Conservation (phyloP, 192 early-diverging fungal genomes). For the Podila clonocystis region DNA sequence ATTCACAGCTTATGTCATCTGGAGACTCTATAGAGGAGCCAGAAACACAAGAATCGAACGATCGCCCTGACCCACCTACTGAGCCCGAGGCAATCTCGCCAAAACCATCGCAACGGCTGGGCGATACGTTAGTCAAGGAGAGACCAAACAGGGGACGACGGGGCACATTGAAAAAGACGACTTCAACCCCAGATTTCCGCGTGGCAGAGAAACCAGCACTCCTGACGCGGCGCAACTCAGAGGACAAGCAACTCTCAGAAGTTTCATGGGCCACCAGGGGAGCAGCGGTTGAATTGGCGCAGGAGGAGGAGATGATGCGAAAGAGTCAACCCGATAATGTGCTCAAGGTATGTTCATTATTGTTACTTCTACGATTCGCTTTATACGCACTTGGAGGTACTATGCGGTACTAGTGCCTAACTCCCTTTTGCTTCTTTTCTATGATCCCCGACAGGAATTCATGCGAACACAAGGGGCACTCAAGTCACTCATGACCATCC, state of each 20-base stretch:
- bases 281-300: slow-evolving; percentile 41
- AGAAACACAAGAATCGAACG: neutral
- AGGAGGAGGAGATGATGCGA: slow-evolving; percentile 35
- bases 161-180: slow-evolving; percentile 30
- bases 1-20: slow-evolving; percentile 23
- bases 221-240: slow-evolving; percentile 36
- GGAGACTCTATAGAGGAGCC: neutral
- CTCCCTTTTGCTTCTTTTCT: neutral
- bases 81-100: neutral
- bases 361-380: neutral
- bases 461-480: slow-evolving; percentile 52
- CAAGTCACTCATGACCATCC: slow-evolving; percentile 38
- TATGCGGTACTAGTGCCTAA: neutral
- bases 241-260: slow-evolving; percentile 27
- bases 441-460: slow-evolving; percentile 33
- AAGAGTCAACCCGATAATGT: slow-evolving; percentile 52
- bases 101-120: slow-evolving; percentile 1
- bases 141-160: neutral
- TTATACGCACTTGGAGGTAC: neutral
- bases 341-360: slow-evolving; percentile 37
- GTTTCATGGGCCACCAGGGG: slow-evolving; percentile 21
- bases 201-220: slow-evolving; percentile 10
- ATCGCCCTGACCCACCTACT: slow-evolving; percentile 1
- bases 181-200: slow-evolving; percentile 38
- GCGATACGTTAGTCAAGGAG: neutral